Evolutionary conservation across 169 alveolate species (phyloP).

Genomic region (Cystoisospora suis): DNA sequence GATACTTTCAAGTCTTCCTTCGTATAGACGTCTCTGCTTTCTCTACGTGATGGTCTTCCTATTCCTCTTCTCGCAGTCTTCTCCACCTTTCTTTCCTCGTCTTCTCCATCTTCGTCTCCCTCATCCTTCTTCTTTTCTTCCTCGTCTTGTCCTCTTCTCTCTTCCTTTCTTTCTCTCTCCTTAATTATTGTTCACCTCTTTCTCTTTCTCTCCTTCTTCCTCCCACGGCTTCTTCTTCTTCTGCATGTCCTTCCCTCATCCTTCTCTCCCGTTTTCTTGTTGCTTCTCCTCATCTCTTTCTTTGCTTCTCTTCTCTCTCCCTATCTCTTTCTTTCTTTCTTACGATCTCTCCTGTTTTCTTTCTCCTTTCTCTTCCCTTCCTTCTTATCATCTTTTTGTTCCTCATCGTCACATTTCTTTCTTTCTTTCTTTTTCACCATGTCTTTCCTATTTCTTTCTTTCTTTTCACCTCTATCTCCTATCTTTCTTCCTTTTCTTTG

Average conservation of each 20-base stretch:
- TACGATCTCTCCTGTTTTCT: neutral
- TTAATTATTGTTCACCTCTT: neutral
- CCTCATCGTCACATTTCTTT: neutral
- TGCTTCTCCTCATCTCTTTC: neutral
- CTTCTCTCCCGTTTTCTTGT: neutral
- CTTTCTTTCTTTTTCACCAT: neutral
- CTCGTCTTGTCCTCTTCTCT: neutral
- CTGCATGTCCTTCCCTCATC: neutral
- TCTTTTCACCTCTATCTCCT: neutral
- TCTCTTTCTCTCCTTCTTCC: neutral
- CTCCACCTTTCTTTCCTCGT: neutral
- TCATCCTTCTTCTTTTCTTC: neutral
- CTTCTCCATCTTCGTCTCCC: neutral
- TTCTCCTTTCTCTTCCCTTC: neutral
- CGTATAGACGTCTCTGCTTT: too few relatives aligned
- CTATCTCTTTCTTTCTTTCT: neutral
- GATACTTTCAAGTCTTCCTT: too few relatives aligned
- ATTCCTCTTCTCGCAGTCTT: neutral
- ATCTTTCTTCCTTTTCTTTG: neutral
- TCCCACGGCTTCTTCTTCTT: neutral
- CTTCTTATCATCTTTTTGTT: neutral
- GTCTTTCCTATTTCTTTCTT: neutral
- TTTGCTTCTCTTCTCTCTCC: neutral
- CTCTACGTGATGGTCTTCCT: too few relatives aligned
- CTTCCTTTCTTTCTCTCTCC: neutral